A percentile compares a stretch with the other conserved stretches of the same genome.
Evolutionary conservation across 495 filamentous ascomycete species (phyloP).

Genomic region (Penicillium waksmanii): DNA sequence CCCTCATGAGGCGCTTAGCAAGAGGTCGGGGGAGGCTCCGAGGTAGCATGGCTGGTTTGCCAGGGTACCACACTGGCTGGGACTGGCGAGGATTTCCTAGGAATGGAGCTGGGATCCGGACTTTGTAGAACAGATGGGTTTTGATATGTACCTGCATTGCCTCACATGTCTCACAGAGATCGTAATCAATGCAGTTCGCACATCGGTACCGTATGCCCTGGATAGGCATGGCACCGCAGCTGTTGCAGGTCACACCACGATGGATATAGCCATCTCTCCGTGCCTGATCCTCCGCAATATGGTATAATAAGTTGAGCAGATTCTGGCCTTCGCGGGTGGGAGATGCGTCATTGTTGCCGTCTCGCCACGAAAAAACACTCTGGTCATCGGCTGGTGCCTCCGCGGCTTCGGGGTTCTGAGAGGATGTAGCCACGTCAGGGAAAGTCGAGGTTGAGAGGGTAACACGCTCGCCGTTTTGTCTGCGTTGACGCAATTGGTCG

Average conservation of each 20-base stretch:
- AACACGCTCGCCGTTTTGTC: constrained; percentile 47
- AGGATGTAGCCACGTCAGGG: constrained; percentile 52
- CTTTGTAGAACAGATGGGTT: constrained; percentile 96
- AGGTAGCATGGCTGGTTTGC: constrained; percentile 71
- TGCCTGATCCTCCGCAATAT: constrained; percentile 82
- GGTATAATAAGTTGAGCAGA: constrained; percentile 71
- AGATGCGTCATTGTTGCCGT: constrained; percentile 53
- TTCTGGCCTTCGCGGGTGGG: constrained; percentile 72
- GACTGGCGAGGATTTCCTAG: constrained; percentile 68
- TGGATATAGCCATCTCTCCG: constrained; percentile 87
- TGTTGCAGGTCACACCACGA: constrained; percentile 90
- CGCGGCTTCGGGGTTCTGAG: constrained; percentile 49
- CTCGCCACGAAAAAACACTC: constrained; percentile 60
- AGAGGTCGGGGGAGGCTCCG: constrained; percentile 65
- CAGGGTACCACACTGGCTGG: constrained; percentile 86
- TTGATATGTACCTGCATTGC: constrained; percentile 81
- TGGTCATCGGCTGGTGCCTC: constrained; percentile 65
- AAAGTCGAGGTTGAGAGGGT: constrained; percentile 47
- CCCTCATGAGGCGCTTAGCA: constrained; percentile 65
- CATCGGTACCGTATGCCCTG: constrained; percentile 90
- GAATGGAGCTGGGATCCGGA: constrained; percentile 72
- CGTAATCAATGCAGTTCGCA: constrained; percentile 89
- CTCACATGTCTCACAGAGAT: constrained; percentile 89
- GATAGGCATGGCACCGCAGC: constrained; percentile 82
- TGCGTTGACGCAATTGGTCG: constrained; percentile 47